Evolutionary conservation across 2,329 filamentous ascomycete species (phyloP).

Genomic region (Penicillium thymicola): DNA sequence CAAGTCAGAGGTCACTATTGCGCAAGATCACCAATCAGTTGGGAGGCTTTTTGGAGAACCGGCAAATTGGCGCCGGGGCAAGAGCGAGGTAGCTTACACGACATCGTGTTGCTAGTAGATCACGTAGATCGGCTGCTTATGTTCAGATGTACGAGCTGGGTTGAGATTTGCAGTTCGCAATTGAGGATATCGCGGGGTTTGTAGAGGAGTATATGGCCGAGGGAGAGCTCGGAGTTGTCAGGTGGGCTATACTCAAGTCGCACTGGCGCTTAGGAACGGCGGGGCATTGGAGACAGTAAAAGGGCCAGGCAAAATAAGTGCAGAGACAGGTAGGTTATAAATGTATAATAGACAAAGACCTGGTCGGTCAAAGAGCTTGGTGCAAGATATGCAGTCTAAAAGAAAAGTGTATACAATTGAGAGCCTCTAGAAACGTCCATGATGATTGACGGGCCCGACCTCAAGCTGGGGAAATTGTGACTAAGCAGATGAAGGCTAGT

Average conservation of each 20-base stretch:
- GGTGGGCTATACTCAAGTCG: slow-evolving; percentile 27
- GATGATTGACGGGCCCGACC: slow-evolving; percentile 2
- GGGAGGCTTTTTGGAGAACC: slow-evolving; percentile 15
- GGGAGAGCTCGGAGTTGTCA: slow-evolving; percentile 13
- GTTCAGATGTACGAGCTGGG: background rate
- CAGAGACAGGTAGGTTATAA: background rate
- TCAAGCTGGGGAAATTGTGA: slow-evolving; percentile 7
- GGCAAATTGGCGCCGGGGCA: slow-evolving; percentile 20
- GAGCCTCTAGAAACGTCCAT: slow-evolving; percentile 5
- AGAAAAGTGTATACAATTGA: slow-evolving; percentile 5
- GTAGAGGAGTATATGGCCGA: background rate
- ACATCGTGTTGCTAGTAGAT: slow-evolving; percentile 30
- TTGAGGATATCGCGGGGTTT: background rate
- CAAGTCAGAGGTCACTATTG: slow-evolving; percentile 48
- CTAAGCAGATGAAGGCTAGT: background rate
- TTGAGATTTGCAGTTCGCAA: background rate
- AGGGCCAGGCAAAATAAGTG: slow-evolving; percentile 5
- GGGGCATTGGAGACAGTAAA: slow-evolving; percentile 30
- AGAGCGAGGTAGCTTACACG: slow-evolving; percentile 34
- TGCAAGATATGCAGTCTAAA: background rate
- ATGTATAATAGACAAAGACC: background rate
- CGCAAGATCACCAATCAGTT: slow-evolving; percentile 22
- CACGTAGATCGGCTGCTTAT: background rate
- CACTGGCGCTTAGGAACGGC: slow-evolving; percentile 41
- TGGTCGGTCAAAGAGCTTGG: background rate